Percentiles rank a stretch among this genome's conserved stretches.
These are phyloP conservation scores for Hemileccinum impolitum DNA, from an alignment of 768 basidiomycete genomes.

Conservation along the genomic window DNA sequence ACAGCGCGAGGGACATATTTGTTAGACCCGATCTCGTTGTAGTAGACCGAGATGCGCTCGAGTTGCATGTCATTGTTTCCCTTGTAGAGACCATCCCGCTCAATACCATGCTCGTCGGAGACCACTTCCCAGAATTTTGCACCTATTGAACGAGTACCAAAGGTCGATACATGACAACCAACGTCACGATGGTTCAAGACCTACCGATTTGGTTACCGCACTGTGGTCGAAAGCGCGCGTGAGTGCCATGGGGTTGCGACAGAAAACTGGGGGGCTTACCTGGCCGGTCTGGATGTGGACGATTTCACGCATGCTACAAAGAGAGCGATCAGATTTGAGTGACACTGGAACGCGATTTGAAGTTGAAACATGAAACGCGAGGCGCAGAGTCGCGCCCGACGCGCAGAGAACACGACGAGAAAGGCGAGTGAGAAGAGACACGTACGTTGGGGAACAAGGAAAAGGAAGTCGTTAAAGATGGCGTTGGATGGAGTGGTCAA, in stretches of 20 bases:
- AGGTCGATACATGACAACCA: constrained; percentile 15
- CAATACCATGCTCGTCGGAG: constrained; percentile 97
- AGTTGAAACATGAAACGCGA: constrained; percentile 19
- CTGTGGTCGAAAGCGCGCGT: constrained; percentile 40
- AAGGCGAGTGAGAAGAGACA: constrained; percentile 22
- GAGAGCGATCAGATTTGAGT: constrained; percentile 24
- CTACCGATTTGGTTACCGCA: constrained; percentile 99
- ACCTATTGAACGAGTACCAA: constrained; percentile 46
- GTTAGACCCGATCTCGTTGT: constrained; percentile 91
- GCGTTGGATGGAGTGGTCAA: constrained; percentile 31
- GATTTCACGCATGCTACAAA: constrained; percentile 93
- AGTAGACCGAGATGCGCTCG: constrained; percentile 97
- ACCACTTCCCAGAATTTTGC: constrained; percentile 98
- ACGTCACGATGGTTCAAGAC: constrained; percentile 30
- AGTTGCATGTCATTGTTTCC: constrained; percentile 94
- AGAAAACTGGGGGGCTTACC: constrained; percentile 43
- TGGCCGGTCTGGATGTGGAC: constrained; percentile 99
- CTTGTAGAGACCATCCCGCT: constrained; percentile 88
- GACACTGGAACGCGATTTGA: constrained; percentile 15
- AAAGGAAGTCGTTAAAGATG: constrained; percentile 27
- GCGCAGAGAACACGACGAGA: constrained; percentile 23
- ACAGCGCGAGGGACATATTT: constrained; percentile 99
- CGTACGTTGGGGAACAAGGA: constrained; percentile 29
- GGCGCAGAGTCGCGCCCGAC: constrained; percentile 22
- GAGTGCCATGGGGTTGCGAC: constrained; percentile 16